Evolutionary conservation across 1,284 basidiomycete species (phyloP).

Genomic region (Cystobasidiaceae sp.): DNA sequence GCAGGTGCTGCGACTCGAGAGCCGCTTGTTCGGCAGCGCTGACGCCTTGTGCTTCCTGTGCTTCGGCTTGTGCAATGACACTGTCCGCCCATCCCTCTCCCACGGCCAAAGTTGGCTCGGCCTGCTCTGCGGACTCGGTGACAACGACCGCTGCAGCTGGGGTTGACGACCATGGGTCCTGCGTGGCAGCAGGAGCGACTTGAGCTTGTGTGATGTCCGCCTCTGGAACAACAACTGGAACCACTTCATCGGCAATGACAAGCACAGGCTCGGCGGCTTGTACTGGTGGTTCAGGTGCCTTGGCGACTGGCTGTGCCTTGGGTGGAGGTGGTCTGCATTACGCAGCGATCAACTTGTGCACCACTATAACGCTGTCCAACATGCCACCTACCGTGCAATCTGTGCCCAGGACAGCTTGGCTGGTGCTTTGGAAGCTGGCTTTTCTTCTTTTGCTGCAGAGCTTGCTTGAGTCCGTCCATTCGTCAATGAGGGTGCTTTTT

Average conservation of each 20-base stretch:
- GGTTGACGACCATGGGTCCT: slow-evolving; percentile 41
- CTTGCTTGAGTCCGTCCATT: neutral
- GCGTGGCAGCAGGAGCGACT: slow-evolving; percentile 21
- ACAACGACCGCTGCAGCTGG: slow-evolving; percentile 15
- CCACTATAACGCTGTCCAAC: neutral
- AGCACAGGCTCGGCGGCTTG: neutral
- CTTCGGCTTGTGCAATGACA: slow-evolving; percentile 35
- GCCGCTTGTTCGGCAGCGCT: neutral
- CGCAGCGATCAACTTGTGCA: neutral
- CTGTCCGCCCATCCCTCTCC: slow-evolving; percentile 43
- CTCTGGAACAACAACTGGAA: neutral
- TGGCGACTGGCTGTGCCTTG: neutral
- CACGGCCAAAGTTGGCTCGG: slow-evolving; percentile 42
- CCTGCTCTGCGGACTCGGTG: neutral
- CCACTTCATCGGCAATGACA: slow-evolving; percentile 1
- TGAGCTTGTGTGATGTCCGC: neutral
- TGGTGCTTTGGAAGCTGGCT: neutral
- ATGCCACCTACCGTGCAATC: slow-evolving; percentile 36
- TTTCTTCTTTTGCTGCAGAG: neutral
- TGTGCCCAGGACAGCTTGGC: slow-evolving; percentile 39
- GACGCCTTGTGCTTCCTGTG: slow-evolving; percentile 24
- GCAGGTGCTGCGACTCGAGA: slow-evolving; percentile 8
- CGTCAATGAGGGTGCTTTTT: neutral
- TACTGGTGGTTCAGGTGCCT: neutral
- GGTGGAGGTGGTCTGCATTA: slow-evolving; percentile 16